Evolutionary conservation across 495 filamentous ascomycete species (phyloP).

Genomic region (Glonium stellatum): DNA sequence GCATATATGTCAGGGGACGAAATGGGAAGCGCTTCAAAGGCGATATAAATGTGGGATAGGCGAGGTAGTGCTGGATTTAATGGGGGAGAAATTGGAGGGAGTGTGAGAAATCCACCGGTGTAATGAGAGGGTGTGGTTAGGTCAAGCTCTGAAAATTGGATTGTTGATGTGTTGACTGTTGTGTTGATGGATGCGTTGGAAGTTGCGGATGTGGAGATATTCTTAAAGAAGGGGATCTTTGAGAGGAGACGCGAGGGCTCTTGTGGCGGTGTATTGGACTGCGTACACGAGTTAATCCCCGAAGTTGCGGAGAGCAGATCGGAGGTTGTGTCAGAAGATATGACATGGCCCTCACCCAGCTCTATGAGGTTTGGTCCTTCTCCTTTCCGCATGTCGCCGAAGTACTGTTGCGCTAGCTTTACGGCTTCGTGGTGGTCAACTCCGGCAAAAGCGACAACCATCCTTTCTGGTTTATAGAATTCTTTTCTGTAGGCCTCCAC

Average conservation of each 20-base stretch:
- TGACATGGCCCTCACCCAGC: background rate
- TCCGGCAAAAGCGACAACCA: constrained; percentile 92
- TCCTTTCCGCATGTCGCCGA: constrained; percentile 73
- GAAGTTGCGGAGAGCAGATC: constrained; percentile 40
- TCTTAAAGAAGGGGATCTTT: constrained; percentile 90
- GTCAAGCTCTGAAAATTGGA: constrained; percentile 47
- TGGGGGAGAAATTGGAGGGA: constrained; percentile 71
- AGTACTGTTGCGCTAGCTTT: constrained; percentile 70
- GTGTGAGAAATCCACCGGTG: constrained; percentile 83
- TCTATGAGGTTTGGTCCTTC: constrained; percentile 45
- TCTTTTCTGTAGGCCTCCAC: constrained; percentile 73
- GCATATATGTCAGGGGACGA: constrained; percentile 89
- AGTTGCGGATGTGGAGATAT: constrained; percentile 65
- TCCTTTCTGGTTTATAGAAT: constrained; percentile 83
- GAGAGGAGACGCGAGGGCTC: constrained; percentile 60
- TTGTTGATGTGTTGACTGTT: constrained; percentile 35
- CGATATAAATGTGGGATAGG: constrained; percentile 86
- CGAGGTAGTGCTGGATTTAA: constrained; percentile 70
- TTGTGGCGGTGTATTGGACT: constrained; percentile 34
- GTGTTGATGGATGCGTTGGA: constrained; percentile 50
- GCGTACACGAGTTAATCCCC: constrained; percentile 24
- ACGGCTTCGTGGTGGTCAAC: constrained; percentile 78
- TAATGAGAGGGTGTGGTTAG: constrained; percentile 68
- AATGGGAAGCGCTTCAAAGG: constrained; percentile 92
- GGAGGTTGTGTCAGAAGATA: constrained; percentile 18